Base-by-base conservation (phyloP, 805 yeast species). In the Priceomyces medius region DNA sequence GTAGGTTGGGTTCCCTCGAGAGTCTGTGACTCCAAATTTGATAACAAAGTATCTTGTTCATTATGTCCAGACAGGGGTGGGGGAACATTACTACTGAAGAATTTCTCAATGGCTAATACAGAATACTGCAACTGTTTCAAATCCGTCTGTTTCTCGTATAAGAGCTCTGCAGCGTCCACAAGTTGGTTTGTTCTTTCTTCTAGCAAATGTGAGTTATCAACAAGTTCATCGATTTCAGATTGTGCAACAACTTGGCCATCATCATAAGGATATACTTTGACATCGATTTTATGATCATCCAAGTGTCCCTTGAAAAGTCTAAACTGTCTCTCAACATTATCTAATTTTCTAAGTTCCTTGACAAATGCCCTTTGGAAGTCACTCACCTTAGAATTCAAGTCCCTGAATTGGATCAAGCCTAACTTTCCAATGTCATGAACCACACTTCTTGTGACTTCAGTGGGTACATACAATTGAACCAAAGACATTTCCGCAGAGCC, bases 401-500 rank as follows among this genome's bases (percentile, higher is more conserved):
- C 99, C 38, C 96, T 73, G 62, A 93, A 88, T 57, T 95, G 97
- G 20, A 93, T 77, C 45, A 80, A 69, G 19, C 96, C 95, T 59
- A 88, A 71, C 50, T 87, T 88, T 3, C 99, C 99, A 27, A 93
- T 70, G 20, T 87, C 79, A 43, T 88, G 79, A n/a, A 89, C 83
- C 28, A 88, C 80, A 45, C 89, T 95, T 48, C 97, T 74, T 6
- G 96, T 80, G 33, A 86, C 83, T 65, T 93, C 99, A 20, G 87
- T 81, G 7, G 98, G 91, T 45, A 93, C 80, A 63, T 88, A 91
- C 52, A 93, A 73, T 70, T 93, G 97, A 40, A 91, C 85, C 54
- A 90, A 77, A 37, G 95, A 80, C 98, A 93, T 95, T 57, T 87
- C 95, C 83, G 98, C 98, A 43, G 98, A 90, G 74, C 97, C 71